Base-by-base conservation (phyloP, 2,329 filamentous ascomycete species). In the Kalaharituber pfeilii region DNA sequence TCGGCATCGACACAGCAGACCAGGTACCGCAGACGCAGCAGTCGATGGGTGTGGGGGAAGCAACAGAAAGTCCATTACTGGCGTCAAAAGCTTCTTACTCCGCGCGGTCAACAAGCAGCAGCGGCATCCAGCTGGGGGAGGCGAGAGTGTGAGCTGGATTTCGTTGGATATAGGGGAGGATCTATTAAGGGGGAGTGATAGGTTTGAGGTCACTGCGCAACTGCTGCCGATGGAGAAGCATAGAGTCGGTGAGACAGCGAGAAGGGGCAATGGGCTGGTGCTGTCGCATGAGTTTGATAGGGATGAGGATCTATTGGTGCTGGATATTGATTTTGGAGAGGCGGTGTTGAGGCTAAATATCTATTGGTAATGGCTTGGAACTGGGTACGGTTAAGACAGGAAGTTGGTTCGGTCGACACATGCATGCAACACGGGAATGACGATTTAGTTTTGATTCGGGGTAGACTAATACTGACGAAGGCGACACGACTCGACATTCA, bases 281-380 rank as follows among this genome's bases (percentile, higher is more conserved):
- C 18, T 50, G 25, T n/a, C 15, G 18, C 29, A 47, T 25, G 42
- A 47, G 42, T 47, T 20, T 25, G 24, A 47, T 20, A 47, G 24
- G 42, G 22, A 47, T 47, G 42, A 15, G 42, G 42, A 47, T 13
- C 42, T 15, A 13, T 47, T 61, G 59, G 58, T 61, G 9, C 36
- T 61, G 47, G 59, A 61, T 56, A 59, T 61, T 28, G 57, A 57
- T 20, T 61, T 61, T 30, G 53, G 42, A 4, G 59, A 58, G 54
- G 59, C 59, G 20, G 58, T 60, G 18, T 29, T 61, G 52, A 58
- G 58, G 50, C 49, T 61, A 49, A 56, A 61, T 36, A 58, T 61
- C 44, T 52, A 56, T 51, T 61, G 59, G 59, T 47, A 22, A 47
- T n/a, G n/a, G n/a, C n/a, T n/a, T n/a, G n/a, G n/a, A n/a, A n/a